Conservation (phyloP, 148 eudicot species). For the Nepenthes gracilis region DNA sequence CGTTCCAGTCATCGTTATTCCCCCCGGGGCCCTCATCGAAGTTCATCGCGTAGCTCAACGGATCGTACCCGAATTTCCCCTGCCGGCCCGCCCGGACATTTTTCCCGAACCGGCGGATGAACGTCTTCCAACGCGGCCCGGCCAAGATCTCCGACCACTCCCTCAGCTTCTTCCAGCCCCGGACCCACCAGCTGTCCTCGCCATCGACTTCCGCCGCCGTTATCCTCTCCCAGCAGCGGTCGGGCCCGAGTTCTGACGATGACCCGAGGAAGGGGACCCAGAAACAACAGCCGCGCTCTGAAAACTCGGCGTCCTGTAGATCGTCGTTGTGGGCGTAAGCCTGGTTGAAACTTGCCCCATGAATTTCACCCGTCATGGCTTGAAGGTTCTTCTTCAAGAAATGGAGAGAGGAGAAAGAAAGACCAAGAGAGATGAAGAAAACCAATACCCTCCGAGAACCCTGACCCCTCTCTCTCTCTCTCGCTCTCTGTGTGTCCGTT, state of each 20-base stretch:
- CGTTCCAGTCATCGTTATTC: slow-evolving; percentile 10
- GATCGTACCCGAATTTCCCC: slow-evolving; percentile 26
- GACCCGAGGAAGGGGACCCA: slow-evolving; percentile 10
- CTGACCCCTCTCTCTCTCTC: too few relatives aligned
- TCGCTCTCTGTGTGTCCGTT: too few relatives aligned
- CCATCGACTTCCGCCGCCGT: not conserved
- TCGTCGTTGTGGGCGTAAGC: slow-evolving; percentile 8
- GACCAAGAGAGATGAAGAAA: too few relatives aligned
- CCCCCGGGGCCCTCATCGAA: slow-evolving; percentile 30
- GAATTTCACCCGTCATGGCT: too few relatives aligned
- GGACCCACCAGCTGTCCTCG: slow-evolving; percentile 5
- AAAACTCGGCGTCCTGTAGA: slow-evolving; percentile 6
- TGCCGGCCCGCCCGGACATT: slow-evolving; percentile 1
- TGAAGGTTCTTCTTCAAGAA: too few relatives aligned
- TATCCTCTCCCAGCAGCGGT: slow-evolving; percentile 29
- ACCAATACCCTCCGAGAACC: too few relatives aligned
- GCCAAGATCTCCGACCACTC: slow-evolving; percentile 46
- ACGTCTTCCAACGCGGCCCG: slow-evolving; percentile 38
- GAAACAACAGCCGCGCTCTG: slow-evolving; percentile 22
- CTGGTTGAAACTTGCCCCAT: too few relatives aligned
- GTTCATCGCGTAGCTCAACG: slow-evolving; percentile 33
- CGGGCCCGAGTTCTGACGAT: not conserved
- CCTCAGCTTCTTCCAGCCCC: slow-evolving; percentile 14
- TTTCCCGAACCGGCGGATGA: slow-evolving; percentile 26
- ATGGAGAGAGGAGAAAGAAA: too few relatives aligned